Evolutionary conservation across 2,329 filamentous ascomycete genomes (phyloP), one percentile per base, ranked within the genome.

Genomic region (Aspergillus neoniger): DNA sequence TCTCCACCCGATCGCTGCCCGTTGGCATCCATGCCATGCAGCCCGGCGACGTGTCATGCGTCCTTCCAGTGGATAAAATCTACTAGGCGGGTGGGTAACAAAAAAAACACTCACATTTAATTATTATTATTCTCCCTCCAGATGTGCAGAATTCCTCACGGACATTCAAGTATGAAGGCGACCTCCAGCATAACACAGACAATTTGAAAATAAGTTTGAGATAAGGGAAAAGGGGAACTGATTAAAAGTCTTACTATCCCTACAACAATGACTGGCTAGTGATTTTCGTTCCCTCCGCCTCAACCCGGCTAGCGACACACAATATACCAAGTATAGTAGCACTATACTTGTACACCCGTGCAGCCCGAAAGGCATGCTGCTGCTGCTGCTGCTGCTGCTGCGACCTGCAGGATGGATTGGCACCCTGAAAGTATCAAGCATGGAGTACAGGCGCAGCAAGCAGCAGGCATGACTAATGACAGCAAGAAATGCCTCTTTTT

Each of bases 21-120:
- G 23, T 49, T 41, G 47, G 55, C 47, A 32, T 57, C 44, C 25
- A 56, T 57, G 30, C 57, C 41, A 57, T 63, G 62, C 57, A 63
- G 62, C 55, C 55, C 59, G 61, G 48, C 58, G 53, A 60, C 62
- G 59, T 63, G 59, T 61, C 59, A 59, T 61, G 62, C 59, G 38
- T 48, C 25, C 51, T 44, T 50, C 53, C 53, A 55, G 32, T 52
- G 21, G 47, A 38, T 36, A 36, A 36, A 36, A 36, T 48, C 32
- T 36, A 53, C 30, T 52, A 9, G 47, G 38, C 50, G 55, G 30
- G 49, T 49, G 32, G 43, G 21, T 49, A 52, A 32, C 25, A 32
- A 32, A 12, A 19, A 12, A 36, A 36, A 14, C 25, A 28, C 10
- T 15, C 25, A 36, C n/a, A 48, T 19, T 19, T 14, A n/a, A 25